Evolutionary conservation across 1,139 yeast species (phyloP).

Genomic region (Groenewaldozyma auringiensis): DNA sequence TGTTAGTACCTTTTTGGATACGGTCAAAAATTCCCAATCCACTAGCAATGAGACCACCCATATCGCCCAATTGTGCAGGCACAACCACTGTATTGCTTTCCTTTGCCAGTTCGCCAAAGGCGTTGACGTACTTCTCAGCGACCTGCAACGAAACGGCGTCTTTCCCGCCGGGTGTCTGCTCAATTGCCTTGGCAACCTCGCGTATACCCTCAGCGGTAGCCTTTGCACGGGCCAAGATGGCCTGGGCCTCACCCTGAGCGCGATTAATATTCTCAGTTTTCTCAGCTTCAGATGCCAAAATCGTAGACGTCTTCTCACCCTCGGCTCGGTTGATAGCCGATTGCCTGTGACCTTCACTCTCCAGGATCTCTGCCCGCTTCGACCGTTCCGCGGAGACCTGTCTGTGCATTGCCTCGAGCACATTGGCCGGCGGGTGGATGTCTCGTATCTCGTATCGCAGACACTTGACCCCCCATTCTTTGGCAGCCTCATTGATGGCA

Average conservation of each 20-base stretch:
- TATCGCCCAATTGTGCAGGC: constrained; percentile 69
- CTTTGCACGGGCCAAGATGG: constrained; percentile 57
- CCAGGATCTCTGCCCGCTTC: constrained; percentile 78
- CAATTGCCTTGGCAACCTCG: constrained; percentile 58
- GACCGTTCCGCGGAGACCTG: constrained; percentile 84
- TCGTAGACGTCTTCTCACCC: constrained; percentile 64
- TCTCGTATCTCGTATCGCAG: constrained; percentile 82
- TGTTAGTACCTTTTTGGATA: too few species aligned
- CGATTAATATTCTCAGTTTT: constrained; percentile 55
- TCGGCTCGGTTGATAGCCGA: constrained; percentile 75
- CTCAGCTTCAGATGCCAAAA: constrained; percentile 63
- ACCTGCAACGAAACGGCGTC: constrained; percentile 73
- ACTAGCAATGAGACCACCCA: constrained; percentile 67
- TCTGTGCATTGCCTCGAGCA: constrained; percentile 86
- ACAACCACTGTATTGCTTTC: constrained; percentile 71
- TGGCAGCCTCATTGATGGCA: constrained; percentile 80
- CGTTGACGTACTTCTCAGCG: constrained; percentile 77
- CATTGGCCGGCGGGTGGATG: constrained; percentile 80
- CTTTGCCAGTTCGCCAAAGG: constrained; percentile 76
- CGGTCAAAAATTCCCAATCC: constrained; percentile 67
- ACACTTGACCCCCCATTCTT: constrained; percentile 81
- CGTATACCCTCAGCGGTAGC: constrained; percentile 71
- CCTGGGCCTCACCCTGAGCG: constrained; percentile 66
- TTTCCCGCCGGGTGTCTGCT: constrained; percentile 59
- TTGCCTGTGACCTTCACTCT: constrained; percentile 77